Evolutionary conservation across 352 stramenopile genomes (phyloP).

Genomic region (Pythium sp.): DNA sequence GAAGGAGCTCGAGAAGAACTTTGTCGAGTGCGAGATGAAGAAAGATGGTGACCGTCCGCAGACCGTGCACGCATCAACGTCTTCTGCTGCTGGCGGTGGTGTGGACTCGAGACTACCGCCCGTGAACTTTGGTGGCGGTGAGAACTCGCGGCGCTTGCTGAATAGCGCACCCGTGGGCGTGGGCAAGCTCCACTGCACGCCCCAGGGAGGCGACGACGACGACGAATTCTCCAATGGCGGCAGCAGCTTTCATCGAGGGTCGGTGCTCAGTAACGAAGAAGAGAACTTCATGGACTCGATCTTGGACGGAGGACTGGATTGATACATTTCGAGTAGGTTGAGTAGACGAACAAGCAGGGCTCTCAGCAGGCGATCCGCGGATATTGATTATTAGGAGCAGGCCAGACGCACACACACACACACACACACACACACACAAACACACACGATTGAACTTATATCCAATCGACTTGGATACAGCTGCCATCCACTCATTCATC

Average conservation of each 20-base stretch:
- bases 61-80: constrained; percentile 47
- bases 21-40: constrained; percentile 53
- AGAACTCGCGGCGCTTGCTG: constrained; percentile 54
- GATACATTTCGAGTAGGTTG: not conserved
- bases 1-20: constrained; percentile 84
- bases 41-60: constrained; percentile 42
- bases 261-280: constrained; percentile 72
- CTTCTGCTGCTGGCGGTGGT: not conserved
- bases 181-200: constrained; percentile 63
- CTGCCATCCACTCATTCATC: not conserved
- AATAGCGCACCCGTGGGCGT: constrained; percentile 67
- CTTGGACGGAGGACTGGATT: constrained; percentile 29
- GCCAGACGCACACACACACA: not conserved
- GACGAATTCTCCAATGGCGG: constrained; percentile 16
- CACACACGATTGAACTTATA: constrained; percentile 1
- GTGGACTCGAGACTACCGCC: constrained; percentile 26
- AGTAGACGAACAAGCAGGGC: not conserved
- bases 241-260: constrained; percentile 18
- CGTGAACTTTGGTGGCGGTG: constrained; percentile 37
- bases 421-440: not conserved
- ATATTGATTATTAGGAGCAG: not conserved
- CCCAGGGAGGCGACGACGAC: constrained; percentile 25
- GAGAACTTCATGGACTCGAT: constrained; percentile 85
- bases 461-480: not conserved
- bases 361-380: not conserved